Base-by-base conservation (phyloP, 2,329 filamentous ascomycete species). In the Aspergillus fumigatiaffinis region DNA sequence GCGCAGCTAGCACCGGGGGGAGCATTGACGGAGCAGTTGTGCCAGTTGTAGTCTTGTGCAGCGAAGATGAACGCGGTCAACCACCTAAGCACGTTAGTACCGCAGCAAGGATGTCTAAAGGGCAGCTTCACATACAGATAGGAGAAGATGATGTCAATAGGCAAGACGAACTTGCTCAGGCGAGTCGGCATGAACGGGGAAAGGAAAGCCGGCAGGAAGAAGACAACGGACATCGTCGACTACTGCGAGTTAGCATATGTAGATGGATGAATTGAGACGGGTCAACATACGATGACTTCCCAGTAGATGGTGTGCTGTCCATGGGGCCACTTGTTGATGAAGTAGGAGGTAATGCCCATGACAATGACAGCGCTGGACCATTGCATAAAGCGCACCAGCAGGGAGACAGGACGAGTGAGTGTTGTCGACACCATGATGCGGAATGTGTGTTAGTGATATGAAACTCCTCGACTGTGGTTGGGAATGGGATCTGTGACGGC, bases 331-430 rank as follows among this genome's bases (percentile, higher is more conserved):
- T 21, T 47, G 7, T 50, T 41, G 49, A 67, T 62, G 50, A 67
- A 64, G 50, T 48, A 62, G 4, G 65, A 64, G 25, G 65, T 67
- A 7, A 67, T 41, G 4, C 63, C 60, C 59, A 67, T 59, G 28
- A 66, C 65, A 28, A 67, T 66, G 21, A 66, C 65, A 3, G 61
- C 62, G 23, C 65, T 66, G 17, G 42, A 49, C 65, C 65, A 67
- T 32, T 66, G 65, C 38, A 67, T 1, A 6, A 26, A 12, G 1
- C 64, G 62, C 41, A 44, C n/a, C n/a, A 44, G 10, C 8, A 44
- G 41, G 3, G 41, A 10, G 10, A 21, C n/a, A 20, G 41, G 41
- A 12, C 41, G 41, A 44, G 41, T 44, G 10, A 6, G 1, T 21
- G 41, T 1, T 44, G 41, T 44, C 10, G 41, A 44, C 41, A 44